Base-by-base conservation (phyloP, 2,329 filamentous ascomycete species). In the Cercospora berteroae region DNA sequence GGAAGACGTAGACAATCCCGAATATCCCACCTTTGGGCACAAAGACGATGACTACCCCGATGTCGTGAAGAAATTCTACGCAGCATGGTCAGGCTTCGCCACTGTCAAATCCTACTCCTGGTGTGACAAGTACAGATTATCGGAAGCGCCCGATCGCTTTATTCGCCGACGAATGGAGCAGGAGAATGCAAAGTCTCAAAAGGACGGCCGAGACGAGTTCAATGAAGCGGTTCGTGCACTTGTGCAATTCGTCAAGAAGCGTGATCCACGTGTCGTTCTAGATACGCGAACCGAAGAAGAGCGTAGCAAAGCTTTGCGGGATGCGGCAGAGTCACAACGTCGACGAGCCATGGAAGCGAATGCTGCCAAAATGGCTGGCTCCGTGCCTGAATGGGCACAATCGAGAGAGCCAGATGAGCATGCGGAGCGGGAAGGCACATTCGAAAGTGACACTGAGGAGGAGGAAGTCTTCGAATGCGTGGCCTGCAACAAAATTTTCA, bases 201-300 rank as follows among this genome's bases (percentile, higher is more conserved):
- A 97, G 20, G 91, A 94, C 63, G 93, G 89, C 2, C 87, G 91
- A 10, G 87, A 90, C 65, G 92, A 97, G 71, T 98, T 97, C 81
- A 98, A 97, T 79, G 93, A 97, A 68, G 91, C 93, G 3, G 93
- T 99, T 31, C 84, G 92, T 65, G 91, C 93, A 6, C 84, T 99
- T 12, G 90, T 98, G 2, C 85, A 89, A 1, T 98, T 98, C 79
- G 90, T 94, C 16, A 89, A 92, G 71, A 98, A 97, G 81, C 87
- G 95, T 36, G 95, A 99, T 77, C 93, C 93, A 0, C 88, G 95
- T 52, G 96, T 93, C 76, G 85, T 90, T 5, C 86, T 89, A 27
- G 94, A 93, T 73, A 87, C 84, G 0, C 90, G 94, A 75, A 91
- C 88, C 18, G 91, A 96, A 74, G 89, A 87, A 10, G 91, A 97